phyloP scores from a whole-genome alignment of 768 basidiomycete species.

The Porphyrellus cyaneotinctus region DNA sequence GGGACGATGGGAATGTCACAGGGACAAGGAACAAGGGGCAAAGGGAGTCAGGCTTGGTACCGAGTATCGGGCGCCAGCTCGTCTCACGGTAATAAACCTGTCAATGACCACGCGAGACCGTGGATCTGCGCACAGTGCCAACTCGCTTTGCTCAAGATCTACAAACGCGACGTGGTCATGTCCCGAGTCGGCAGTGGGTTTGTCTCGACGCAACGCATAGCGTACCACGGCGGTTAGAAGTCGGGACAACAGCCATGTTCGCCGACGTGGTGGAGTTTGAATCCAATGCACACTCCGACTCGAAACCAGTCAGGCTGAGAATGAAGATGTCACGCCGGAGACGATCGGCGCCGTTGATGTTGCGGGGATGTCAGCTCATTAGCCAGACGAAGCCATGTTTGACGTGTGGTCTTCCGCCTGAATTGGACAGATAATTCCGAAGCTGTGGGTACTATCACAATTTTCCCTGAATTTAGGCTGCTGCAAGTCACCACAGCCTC shows the following conservation, averaged over 20 bases:
- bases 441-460: background rate
- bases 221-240: no score
- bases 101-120: conserved; percentile 11
- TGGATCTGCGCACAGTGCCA: conserved; percentile 1
- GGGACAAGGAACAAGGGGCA: background rate
- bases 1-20: background rate
- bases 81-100: background rate
- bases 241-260: no score
- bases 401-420: no score
- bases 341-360: conserved; percentile 17
- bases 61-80: background rate
- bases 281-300: no score
- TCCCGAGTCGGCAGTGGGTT: no score
- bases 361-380: conserved; percentile 3
- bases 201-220: no score
- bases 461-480: background rate
- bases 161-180: background rate
- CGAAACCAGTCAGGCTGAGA: background rate
- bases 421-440: no score
- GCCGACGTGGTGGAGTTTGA: no score
- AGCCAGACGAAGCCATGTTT: background rate
- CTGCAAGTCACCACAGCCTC: background rate
- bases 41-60: background rate
- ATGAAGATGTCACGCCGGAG: background rate
- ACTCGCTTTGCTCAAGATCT: conserved; percentile 1